Conservation (phyloP, 345 rosid genomes). For the Gossypium sturtianum region DNA sequence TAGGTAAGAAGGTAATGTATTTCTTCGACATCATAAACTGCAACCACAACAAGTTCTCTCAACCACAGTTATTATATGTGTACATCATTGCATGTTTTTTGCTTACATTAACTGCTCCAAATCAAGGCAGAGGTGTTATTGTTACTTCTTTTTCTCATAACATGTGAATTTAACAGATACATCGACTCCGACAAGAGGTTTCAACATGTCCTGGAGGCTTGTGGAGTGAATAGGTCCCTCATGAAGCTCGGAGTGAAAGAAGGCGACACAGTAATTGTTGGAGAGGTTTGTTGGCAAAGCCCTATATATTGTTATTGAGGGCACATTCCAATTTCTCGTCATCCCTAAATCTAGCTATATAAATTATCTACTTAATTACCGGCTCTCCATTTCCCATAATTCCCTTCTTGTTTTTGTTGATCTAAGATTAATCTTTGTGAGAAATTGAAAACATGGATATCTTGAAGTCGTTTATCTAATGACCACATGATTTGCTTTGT, state of each 20-base stretch:
- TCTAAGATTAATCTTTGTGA: neutral
- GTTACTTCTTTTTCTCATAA: neutral
- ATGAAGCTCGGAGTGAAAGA: conserved; percentile 80
- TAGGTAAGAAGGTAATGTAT: neutral
- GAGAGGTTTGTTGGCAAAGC: conserved; percentile 55
- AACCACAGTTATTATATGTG: neutral
- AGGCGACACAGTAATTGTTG: conserved; percentile 85
- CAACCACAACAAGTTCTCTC: neutral
- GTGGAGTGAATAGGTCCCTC: conserved; percentile 72
- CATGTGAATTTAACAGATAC: conserved; percentile 45
- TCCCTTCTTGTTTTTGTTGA: neutral
- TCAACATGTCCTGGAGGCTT: conserved; percentile 86
- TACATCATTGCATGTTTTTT: neutral
- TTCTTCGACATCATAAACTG: neutral
- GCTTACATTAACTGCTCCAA: neutral
- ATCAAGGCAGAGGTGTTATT: neutral
- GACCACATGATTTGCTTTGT: neutral
- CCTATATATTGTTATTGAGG: neutral
- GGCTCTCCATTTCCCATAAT: neutral
- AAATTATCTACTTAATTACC: neutral
- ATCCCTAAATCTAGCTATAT: neutral
- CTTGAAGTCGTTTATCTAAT: neutral
- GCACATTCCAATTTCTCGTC: neutral
- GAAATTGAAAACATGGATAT: neutral
- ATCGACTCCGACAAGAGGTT: conserved; percentile 80